Conservation (phyloP, 2,329 filamentous ascomycete species). For the Fusarium stilboides region DNA sequence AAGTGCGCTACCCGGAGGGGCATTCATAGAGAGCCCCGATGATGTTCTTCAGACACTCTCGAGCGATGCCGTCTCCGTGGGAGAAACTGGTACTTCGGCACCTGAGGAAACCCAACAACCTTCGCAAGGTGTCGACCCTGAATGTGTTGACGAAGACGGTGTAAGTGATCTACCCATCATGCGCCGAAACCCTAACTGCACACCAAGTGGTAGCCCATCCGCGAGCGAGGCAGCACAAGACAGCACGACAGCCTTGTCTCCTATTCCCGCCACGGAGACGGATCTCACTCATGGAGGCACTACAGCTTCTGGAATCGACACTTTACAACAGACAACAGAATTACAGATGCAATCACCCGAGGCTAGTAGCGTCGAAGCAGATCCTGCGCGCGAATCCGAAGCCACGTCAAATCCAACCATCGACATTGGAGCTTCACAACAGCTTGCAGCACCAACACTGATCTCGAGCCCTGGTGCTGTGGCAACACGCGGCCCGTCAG, state of each 20-base stretch:
- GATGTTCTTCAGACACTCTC: neutral
- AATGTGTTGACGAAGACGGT: conserved; percentile 27
- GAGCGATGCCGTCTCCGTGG: neutral
- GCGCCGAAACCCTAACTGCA: conserved; percentile 49
- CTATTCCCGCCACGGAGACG: neutral
- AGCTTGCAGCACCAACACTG: conserved; percentile 7
- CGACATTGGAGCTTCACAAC: conserved; percentile 3
- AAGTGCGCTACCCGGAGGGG: conserved; percentile 24
- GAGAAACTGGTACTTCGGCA: neutral
- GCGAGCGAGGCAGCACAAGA: neutral
- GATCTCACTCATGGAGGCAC: neutral
- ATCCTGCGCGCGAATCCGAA: conserved; percentile 9
- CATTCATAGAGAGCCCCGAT: conserved; percentile 27
- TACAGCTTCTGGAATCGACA: neutral
- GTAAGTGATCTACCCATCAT: conserved; percentile 47
- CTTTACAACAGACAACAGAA: neutral
- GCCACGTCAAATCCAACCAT: conserved; percentile 5
- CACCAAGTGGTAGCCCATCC: conserved; percentile 37
- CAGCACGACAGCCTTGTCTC: neutral
- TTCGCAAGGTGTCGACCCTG: conserved; percentile 2
- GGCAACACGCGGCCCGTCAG: neutral
- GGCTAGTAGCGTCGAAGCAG: neutral
- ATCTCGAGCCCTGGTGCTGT: neutral
- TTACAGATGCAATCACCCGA: neutral
- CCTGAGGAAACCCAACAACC: neutral